Evolutionary conservation across 768 basidiomycete species (phyloP).

Genomic region (Pulveroboletus sp.): DNA sequence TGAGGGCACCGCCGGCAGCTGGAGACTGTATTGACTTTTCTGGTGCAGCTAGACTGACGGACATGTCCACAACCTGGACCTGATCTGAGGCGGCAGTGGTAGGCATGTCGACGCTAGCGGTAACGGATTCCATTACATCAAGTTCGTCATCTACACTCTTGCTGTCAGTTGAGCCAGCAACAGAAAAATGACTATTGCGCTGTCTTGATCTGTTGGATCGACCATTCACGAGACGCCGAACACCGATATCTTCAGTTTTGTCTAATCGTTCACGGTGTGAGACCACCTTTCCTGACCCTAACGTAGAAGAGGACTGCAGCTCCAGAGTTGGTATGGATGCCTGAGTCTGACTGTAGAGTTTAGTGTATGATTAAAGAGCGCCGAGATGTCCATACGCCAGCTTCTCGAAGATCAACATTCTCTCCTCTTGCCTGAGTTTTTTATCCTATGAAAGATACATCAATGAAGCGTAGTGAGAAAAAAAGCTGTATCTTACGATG

Average conservation of each 20-base stretch:
- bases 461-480: not conserved
- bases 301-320: slow-evolving; percentile 75
- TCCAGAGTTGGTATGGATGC: slow-evolving; percentile 55
- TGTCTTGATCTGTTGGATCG: slow-evolving; percentile 47
- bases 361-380: slow-evolving; percentile 3
- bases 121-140: slow-evolving; percentile 27
- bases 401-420: slow-evolving; percentile 70
- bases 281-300: slow-evolving; percentile 66
- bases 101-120: slow-evolving; percentile 10
- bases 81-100: not conserved
- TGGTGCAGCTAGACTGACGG: slow-evolving; percentile 5
- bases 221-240: slow-evolving; percentile 49
- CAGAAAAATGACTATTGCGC: slow-evolving; percentile 27
- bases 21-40: slow-evolving; percentile 15
- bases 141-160: slow-evolving; percentile 35
- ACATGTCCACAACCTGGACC: slow-evolving; percentile 16
- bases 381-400: slow-evolving; percentile 53
- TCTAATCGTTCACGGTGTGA: slow-evolving; percentile 61
- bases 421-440: slow-evolving; percentile 88
- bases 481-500: slow-evolving; percentile 51
- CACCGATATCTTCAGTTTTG: slow-evolving; percentile 53
- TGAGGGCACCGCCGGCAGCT: slow-evolving; percentile 60
- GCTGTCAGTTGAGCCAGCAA: slow-evolving; percentile 10
- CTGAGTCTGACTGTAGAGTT: slow-evolving; percentile 63
- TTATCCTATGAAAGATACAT: slow-evolving; percentile 55